phyloP scores from a whole-genome alignment of 108 stramenopile species.

The Fragilaria crotonensis region DNA sequence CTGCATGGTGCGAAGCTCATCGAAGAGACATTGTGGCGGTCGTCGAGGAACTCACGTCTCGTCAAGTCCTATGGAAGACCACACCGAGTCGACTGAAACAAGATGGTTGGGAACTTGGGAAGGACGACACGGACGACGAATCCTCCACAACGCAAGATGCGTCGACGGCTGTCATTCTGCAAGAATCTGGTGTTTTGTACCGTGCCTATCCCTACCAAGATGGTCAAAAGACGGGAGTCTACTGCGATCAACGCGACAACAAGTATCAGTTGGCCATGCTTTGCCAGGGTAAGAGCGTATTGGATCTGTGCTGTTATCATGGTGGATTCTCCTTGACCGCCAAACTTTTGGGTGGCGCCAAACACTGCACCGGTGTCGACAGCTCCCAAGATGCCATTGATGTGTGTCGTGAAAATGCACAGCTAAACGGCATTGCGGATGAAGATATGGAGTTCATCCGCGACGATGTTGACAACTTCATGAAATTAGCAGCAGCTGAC shows the following conservation, averaged over 20 bases:
- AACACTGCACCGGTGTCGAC: conserved; percentile 66
- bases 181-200: conserved; percentile 79
- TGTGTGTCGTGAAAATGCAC: conserved; percentile 56
- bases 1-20: conserved; percentile 90
- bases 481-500: conserved; percentile 47
- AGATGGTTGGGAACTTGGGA: conserved; percentile 72
- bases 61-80: conserved; percentile 53
- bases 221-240: conserved; percentile 96
- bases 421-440: conserved; percentile 56
- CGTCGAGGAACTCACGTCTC: conserved; percentile 26
- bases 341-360: conserved; percentile 47
- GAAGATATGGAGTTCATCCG: conserved; percentile 44
- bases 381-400: conserved; percentile 82
- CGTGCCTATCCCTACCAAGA: conserved; percentile 49
- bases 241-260: conserved; percentile 96
- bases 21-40: conserved; percentile 37
- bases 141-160: not conserved
- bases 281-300: conserved; percentile 55
- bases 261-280: conserved; percentile 47
- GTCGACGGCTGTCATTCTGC: conserved; percentile 33
- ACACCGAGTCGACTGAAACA: conserved; percentile 61
- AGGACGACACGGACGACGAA: conserved; percentile 10
- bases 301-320: conserved; percentile 87
- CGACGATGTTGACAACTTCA: conserved; percentile 71
- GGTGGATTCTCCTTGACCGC: conserved; percentile 89